Evolutionary conservation across 768 basidiomycete genomes (phyloP), one percentile per base, ranked within the genome.

Genomic region (Termitomyces sp.): DNA sequence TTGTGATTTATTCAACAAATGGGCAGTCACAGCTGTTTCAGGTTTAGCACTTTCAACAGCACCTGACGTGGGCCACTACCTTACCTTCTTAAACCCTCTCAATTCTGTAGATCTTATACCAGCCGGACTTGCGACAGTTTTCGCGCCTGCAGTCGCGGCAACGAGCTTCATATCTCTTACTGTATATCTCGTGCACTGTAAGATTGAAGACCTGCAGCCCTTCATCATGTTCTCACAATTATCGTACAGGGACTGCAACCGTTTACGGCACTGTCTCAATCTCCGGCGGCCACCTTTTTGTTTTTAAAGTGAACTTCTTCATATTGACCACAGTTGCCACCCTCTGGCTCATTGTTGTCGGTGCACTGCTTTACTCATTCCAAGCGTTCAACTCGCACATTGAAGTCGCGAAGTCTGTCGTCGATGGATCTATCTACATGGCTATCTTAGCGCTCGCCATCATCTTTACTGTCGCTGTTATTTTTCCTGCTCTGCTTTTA

Each of bases 371-470:
- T 28, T 91, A 83, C 62, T 77, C 87, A 2, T 73, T 88, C 38
- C 77, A 78, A 57, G 79, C 84, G 1, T 79, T 92, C 59, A 77
- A 69, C 50, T 65, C 64, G 1, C 67, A 71, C 19, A 61, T 64
- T 7, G 70, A 70, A n/a, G 63, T 71, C 32, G 65, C 76, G 5
- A 60, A 66, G 48, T 75, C 78, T 3, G 72, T 92, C 10, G 83
- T 87, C 2, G 80, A 84, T 62, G 90, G 90, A 2, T 73, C 83
- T 4, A 78, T 92, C 45, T 89, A 87, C 66, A 85, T 88, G 74
- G 77, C 79, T 64, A 74, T 81, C 46, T 73, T 88, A 43, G 76
- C 78, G 44, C 72, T 87, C 50, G 70, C 77, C 4, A 70, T 88
- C 53, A 65, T 88, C 24, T 65, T 91, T 46, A 85, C 79, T 60